Evolutionary conservation across 768 basidiomycete genomes (phyloP).

Genomic region (Hypsizygus marmoreus): DNA sequence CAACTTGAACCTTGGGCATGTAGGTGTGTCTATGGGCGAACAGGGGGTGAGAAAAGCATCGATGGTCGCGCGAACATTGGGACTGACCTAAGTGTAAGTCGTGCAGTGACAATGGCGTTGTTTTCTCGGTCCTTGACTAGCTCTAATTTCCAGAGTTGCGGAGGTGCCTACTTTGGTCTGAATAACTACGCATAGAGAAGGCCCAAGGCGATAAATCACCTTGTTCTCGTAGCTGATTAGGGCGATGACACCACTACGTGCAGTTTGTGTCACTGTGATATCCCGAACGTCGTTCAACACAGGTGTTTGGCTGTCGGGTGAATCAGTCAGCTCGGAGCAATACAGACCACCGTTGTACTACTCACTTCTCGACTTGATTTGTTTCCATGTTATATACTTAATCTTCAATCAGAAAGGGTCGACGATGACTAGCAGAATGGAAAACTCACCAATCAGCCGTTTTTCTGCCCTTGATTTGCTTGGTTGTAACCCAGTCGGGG

Average conservation of each 20-base stretch:
- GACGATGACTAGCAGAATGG: not conserved
- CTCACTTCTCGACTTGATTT: slow-evolving; percentile 68
- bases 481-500: slow-evolving; percentile 63
- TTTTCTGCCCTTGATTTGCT: slow-evolving; percentile 73
- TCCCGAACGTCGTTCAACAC: slow-evolving; percentile 74
- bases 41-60: not conserved
- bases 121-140: slow-evolving; percentile 55
- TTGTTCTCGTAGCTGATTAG: slow-evolving; percentile 76
- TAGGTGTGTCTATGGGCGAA: slow-evolving; percentile 61
- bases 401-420: not conserved
- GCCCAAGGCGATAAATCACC: slow-evolving; percentile 32
- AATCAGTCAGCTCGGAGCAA: slow-evolving; percentile 10
- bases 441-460: slow-evolving; percentile 62
- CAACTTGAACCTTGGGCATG: slow-evolving; percentile 64
- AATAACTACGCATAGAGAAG: not conserved
- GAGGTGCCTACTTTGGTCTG: slow-evolving; percentile 56
- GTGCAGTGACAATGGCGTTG: slow-evolving; percentile 30
- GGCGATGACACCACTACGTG: slow-evolving; percentile 52
- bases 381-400: slow-evolving; percentile 68
- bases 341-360: not conserved
- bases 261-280: slow-evolving; percentile 60
- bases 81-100: slow-evolving; percentile 42
- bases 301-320: slow-evolving; percentile 58
- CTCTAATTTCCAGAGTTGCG: slow-evolving; percentile 77
- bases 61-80: slow-evolving; percentile 11